Base-by-base conservation (phyloP, 225 moss, liverwort and hornwort species). In the Anthoceros angustus region DNA sequence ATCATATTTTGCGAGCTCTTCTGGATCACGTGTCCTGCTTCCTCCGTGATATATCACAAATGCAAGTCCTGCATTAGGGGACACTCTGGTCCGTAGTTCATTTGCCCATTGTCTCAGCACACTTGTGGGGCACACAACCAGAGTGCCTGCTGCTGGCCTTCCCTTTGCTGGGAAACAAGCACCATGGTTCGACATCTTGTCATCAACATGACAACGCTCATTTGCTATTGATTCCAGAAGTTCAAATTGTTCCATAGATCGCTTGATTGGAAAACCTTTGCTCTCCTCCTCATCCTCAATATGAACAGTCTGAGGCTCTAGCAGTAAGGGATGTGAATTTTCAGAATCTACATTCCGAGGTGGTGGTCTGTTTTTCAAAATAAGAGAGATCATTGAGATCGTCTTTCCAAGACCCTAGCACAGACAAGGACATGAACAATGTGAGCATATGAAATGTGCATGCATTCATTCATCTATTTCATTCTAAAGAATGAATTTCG, bases 351-450 rank as follows among this genome's bases (percentile, higher is more conserved):
- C 60, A 65, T 83, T 92, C 41, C 78, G 81, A 62, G 86, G 65
- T 42, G 92, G 92, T 63, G 98, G 85, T 73, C 98, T 84, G 42
- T 82, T 86, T 73, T 87, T 89, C 70, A 98, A 71, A 64, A 98
- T 92, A 66, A 98, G 79, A 42, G 98, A 84, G 66, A 98, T 89
- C 15, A 87, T 92, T 61, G 98, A 88, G 70, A 98, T 87, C n/a
- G 98, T 98, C 78, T 98, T 98, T 43, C 98, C 98, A 21, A 98
- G 89, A 46, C 98, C 98, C 98, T 98, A 86, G n/a, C 66, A 66
- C 39, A 66, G 21, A 23, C 25, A 66, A 0, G 10, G 18, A 61
- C 68, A 70, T 67, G 48, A 69, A 43, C 20, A 49, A 45, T n/a
- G 6, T 5, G 39, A 43, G 64, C 41, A 21, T 14, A 26, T 8